Evolutionary conservation across 1,139 yeast genomes (phyloP).

Genomic region (Martiniozyma asiatica): DNA sequence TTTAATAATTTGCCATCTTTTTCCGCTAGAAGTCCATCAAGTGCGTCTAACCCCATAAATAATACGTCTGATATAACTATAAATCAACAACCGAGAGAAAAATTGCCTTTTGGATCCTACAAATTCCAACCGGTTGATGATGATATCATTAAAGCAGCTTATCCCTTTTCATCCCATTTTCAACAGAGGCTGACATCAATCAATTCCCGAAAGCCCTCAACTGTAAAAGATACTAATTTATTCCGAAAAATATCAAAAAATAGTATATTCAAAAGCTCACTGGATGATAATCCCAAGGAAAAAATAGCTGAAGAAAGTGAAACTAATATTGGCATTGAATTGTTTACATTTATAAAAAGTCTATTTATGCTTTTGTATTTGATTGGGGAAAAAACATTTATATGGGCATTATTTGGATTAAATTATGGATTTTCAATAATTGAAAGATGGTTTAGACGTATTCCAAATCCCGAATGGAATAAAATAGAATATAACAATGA

Average conservation of each 20-base stretch:
- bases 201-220: background rate
- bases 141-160: too few species aligned
- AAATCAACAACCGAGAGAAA: background rate
- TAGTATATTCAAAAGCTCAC: constrained; percentile 7
- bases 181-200: too few species aligned
- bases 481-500: constrained; percentile 1
- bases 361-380: constrained; percentile 11
- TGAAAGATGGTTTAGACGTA: constrained; percentile 11
- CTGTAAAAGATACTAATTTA: background rate
- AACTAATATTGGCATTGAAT: too few species aligned
- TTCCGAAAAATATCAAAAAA: constrained; percentile 1
- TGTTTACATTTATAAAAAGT: constrained; percentile 15
- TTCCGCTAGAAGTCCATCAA: constrained; percentile 2
- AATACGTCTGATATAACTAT: background rate
- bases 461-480: constrained; percentile 16
- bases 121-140: constrained; percentile 3
- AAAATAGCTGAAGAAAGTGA: too few species aligned
- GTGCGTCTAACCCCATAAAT: background rate
- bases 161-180: too few species aligned
- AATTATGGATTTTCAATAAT: constrained; percentile 9
- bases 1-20: constrained; percentile 10
- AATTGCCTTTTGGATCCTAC: constrained; percentile 7
- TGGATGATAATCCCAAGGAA: constrained; percentile 2
- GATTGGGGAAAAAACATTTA: constrained; percentile 12
- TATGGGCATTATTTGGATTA: constrained; percentile 17